These are phyloP conservation scores for Beauveria rudraprayagi DNA, from an alignment of 2,329 filamentous ascomycete genomes.

Conservation along the genomic window DNA sequence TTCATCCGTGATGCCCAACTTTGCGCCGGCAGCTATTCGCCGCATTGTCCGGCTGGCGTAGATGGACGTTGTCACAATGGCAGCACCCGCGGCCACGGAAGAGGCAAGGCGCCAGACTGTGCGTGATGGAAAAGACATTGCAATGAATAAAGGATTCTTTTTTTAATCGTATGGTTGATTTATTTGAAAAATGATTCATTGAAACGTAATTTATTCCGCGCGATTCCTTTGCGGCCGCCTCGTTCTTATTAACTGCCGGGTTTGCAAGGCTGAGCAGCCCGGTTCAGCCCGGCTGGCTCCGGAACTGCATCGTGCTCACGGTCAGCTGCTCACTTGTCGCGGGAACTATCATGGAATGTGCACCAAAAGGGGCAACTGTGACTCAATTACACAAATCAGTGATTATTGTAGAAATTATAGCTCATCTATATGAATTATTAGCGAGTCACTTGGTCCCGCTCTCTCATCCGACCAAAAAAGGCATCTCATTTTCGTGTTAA, in stretches of 20 bases:
- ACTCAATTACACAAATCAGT: slow-evolving; percentile 1
- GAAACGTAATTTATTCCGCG: too few relatives aligned
- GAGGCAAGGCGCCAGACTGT: background rate
- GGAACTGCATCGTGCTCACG: background rate
- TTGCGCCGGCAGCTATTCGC: background rate
- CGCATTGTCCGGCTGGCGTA: background rate
- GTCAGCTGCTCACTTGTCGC: background rate
- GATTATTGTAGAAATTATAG: background rate
- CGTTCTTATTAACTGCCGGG: background rate
- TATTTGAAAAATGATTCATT: background rate
- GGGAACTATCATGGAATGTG: background rate
- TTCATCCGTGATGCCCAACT: background rate
- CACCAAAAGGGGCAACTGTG: background rate
- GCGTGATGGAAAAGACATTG: background rate
- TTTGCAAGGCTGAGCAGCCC: background rate
- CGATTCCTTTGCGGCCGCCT: background rate
- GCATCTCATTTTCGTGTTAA: background rate
- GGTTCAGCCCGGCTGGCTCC: slow-evolving; percentile 3
- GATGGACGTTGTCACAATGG: background rate
- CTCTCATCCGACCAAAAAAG: background rate
- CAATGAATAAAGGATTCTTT: background rate
- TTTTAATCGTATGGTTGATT: background rate
- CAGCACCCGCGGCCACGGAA: background rate
- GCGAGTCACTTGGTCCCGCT: background rate
- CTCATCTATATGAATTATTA: background rate